phyloP scores from a whole-genome alignment of 768 basidiomycete species.

The Agaricus sinodeliciosus region DNA sequence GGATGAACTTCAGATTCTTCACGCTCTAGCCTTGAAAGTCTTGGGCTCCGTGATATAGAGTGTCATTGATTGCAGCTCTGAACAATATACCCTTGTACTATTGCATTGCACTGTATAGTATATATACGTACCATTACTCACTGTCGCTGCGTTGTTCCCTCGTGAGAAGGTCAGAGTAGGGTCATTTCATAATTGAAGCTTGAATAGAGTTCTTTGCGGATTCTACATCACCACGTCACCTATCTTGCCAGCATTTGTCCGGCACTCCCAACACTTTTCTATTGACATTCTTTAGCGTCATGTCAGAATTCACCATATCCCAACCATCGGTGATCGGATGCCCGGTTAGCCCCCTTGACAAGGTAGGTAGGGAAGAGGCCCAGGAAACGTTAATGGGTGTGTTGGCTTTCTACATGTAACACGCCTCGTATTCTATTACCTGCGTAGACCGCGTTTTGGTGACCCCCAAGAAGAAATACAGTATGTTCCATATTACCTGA shows the following conservation, averaged over 20 bases:
- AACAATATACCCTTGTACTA: neutral
- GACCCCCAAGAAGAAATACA: slow-evolving; percentile 13
- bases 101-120: neutral
- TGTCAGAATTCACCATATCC: too few species aligned
- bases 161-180: too few species aligned
- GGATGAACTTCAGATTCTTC: slow-evolving; percentile 51
- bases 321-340: too few species aligned
- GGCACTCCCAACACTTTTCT: too few species aligned
- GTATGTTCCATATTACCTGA: neutral
- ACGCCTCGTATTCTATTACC: neutral
- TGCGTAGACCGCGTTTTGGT: slow-evolving; percentile 9
- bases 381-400: slow-evolving; percentile 10
- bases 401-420: neutral
- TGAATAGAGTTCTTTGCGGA: too few species aligned
- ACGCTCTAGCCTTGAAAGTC: slow-evolving; percentile 77
- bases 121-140: neutral
- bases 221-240: too few species aligned
- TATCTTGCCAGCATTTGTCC: too few species aligned
- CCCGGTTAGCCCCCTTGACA: neutral
- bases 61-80: neutral
- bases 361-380: neutral
- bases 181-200: too few species aligned
- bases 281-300: too few species aligned
- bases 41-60: slow-evolving; percentile 53
- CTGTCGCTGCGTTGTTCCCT: too few species aligned